A percentile compares a stretch with the other conserved stretches of the same genome.
These are phyloP conservation scores for Sphenostylis stenocarpa DNA, from an alignment of 306 rosid genomes.

Conservation along the genomic window DNA sequence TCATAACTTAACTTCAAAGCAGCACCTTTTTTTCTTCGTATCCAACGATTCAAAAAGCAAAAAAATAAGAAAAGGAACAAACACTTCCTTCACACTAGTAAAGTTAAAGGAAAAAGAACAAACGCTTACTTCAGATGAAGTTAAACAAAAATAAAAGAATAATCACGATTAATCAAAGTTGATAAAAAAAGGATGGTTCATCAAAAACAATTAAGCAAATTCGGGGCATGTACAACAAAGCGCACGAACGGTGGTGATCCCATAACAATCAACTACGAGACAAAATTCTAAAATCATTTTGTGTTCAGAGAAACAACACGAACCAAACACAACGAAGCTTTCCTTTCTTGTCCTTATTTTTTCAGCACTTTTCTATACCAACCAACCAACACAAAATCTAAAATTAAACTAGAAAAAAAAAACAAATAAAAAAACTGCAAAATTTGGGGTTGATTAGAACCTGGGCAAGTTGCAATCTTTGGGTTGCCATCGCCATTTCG, in stretches of 20 bases:
- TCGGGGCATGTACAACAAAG: background rate
- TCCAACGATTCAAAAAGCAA: background rate
- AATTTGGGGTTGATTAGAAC: conserved; percentile 29
- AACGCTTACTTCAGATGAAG: background rate
- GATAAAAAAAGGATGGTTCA: background rate
- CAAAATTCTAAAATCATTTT: conserved; percentile 11
- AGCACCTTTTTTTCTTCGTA: background rate
- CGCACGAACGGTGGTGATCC: background rate
- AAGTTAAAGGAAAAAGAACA: background rate
- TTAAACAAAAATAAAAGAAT: background rate
- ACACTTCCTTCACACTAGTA: background rate
- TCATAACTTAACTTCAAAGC: background rate
- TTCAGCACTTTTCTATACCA: background rate
- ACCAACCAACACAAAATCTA: conserved; percentile 23
- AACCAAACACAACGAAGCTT: background rate
- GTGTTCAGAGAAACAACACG: background rate
- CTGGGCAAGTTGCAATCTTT: conserved; percentile 82
- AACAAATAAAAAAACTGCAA: background rate
- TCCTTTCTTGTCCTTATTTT: background rate
- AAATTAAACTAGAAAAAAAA: background rate
- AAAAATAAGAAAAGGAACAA: background rate
- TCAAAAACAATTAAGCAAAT: background rate
- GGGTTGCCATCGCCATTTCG: conserved; percentile 97
- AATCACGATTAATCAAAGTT: background rate
- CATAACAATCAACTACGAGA: conserved; percentile 16